Evolutionary conservation across 768 basidiomycete genomes (phyloP), one percentile per base, ranked within the genome.

Genomic region (Obba rivulosa): DNA sequence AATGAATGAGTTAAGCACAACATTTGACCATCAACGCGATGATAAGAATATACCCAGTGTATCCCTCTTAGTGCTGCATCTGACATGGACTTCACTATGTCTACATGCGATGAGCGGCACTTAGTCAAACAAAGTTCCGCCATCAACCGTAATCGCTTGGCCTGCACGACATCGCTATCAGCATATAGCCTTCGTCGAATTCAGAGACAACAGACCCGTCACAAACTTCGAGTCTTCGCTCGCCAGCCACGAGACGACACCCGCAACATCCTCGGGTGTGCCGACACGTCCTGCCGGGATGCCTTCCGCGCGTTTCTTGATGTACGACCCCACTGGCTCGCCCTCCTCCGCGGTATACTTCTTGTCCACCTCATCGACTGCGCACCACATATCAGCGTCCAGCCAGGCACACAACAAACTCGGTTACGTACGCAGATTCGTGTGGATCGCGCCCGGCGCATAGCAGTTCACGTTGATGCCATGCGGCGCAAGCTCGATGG

Each of bases 241-340:
- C 8, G 56, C 64, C 17, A 66, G 53, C 50, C 57, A 67, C 1
- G 63, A 61, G 2, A 66, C 66, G 8, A 66, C 54, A 38, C 54
- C 58, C 22, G 64, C 63, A 37, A 67, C 58, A 42, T 67, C 64
- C 34, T 66, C 64, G 0, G 66, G 66, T 20, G 55, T 40, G 18
- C 62, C 63, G 40, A 57, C 54, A 1, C 61, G 55, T 3, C 59
- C 57, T 1, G 62, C 47, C 31, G 55, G 53, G 45, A 54, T 52
- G 4, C 31, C 38, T 17, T 40, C 45, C 24, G 45, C 45, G 10
- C 45, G 45, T 36, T 45, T 28, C 48, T 50, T 17, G 37, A 48
- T 48, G 46, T 49, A 53, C 21, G 51, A 44, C 18, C 51, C 51
- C 8, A 24, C 43, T 28, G 40, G 44, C 51, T 48, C 36, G 3